These are phyloP conservation scores for Samsoniella hepiali DNA, from an alignment of 2,329 filamentous ascomycete species.

Conservation along the genomic window DNA sequence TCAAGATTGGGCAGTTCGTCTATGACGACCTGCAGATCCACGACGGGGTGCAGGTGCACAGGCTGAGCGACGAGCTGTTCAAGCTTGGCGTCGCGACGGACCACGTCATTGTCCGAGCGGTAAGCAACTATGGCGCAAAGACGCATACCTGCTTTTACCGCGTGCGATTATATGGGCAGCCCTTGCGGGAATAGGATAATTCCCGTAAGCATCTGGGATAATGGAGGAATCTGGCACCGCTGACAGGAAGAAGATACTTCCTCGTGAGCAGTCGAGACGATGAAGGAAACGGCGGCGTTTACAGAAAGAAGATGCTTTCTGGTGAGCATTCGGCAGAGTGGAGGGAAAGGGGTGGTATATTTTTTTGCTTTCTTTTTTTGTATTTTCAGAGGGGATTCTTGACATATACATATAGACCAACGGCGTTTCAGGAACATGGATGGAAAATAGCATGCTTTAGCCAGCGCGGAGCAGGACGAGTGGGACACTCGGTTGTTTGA, in stretches of 20 bases:
- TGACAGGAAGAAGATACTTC: not conserved
- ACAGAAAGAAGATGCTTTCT: not conserved
- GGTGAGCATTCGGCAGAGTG: not conserved
- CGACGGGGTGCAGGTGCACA: conserved; percentile 51
- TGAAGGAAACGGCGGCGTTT: conserved; percentile 34
- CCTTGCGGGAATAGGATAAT: conserved; percentile 16
- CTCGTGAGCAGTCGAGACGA: not conserved
- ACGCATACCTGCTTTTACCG: conserved; percentile 66
- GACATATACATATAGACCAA: conserved; percentile 11
- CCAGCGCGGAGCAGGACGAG: conserved; percentile 3
- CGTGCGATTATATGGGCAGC: conserved; percentile 53
- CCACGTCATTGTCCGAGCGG: conserved; percentile 52
- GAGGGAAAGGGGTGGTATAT: not conserved
- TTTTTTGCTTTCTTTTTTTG: not conserved
- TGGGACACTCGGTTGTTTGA: not conserved
- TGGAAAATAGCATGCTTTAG: conserved; percentile 13
- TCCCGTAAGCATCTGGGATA: not conserved
- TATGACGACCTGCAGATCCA: conserved; percentile 46
- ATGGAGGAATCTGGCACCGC: conserved; percentile 32
- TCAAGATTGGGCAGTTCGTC: conserved; percentile 56
- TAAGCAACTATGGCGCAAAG: conserved; percentile 55
- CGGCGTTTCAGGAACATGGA: conserved; percentile 4
- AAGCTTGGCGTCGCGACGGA: conserved; percentile 47
- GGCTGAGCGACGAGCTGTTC: conserved; percentile 49
- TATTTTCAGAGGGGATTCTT: conserved; percentile 8